Percentiles rank a stretch among this genome's conserved stretches.
These are phyloP conservation scores for Glycyrrhiza uralensis DNA, from an alignment of 306 rosid species.

Conservation along the genomic window DNA sequence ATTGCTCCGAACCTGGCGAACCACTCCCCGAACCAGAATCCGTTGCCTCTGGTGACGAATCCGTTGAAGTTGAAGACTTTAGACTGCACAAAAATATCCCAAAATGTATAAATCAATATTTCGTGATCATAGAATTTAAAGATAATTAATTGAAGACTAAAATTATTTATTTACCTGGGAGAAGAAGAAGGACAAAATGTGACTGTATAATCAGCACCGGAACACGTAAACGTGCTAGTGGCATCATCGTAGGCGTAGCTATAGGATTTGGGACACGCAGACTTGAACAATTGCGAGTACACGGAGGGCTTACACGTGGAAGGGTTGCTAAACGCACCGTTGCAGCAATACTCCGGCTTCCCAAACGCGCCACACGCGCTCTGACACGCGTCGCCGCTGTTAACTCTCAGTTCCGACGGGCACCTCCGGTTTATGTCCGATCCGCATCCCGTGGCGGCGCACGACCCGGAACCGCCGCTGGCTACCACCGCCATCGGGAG, in stretches of 20 bases:
- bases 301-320: constrained; percentile 66
- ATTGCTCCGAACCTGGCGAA: constrained; percentile 27
- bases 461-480: constrained; percentile 58
- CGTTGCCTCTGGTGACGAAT: constrained; percentile 33
- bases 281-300: constrained; percentile 75
- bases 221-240: constrained; percentile 75
- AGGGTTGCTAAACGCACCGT: constrained; percentile 60
- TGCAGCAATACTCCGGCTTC: constrained; percentile 77
- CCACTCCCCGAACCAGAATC: constrained; percentile 20
- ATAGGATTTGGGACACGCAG: constrained; percentile 79
- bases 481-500: constrained; percentile 69
- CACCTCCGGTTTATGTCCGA: constrained; percentile 62
- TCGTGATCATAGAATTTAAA: too few species aligned
- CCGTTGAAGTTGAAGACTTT: constrained; percentile 45
- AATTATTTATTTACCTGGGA: constrained; percentile 39
- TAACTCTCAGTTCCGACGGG: constrained; percentile 58
- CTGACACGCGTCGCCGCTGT: constrained; percentile 68
- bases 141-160: background rate
- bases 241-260: constrained; percentile 93
- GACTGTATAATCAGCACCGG: constrained; percentile 66
- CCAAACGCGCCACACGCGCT: constrained; percentile 90
- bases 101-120: too few species aligned
- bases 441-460: constrained; percentile 68
- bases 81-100: constrained; percentile 41
- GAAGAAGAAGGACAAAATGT: constrained; percentile 62